These are phyloP conservation scores for Chamaecyparis obtusa DNA, from an alignment of 75 land plant species.

Conservation along the genomic window DNA sequence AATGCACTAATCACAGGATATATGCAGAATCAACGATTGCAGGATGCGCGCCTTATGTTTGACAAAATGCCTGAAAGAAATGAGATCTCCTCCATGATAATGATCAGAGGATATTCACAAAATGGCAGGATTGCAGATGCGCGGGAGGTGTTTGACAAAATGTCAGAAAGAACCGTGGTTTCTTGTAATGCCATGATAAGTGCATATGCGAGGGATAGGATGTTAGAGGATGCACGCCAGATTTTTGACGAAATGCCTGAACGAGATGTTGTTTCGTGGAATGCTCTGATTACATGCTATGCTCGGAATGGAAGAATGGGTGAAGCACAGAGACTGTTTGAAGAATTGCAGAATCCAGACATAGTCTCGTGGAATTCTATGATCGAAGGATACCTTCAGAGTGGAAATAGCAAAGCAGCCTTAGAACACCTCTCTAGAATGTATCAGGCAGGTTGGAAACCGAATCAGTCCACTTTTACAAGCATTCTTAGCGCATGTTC, in stretches of 20 bases:
- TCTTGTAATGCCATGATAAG: slow-evolving; percentile 40
- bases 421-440: neutral
- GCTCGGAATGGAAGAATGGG: slow-evolving; percentile 20
- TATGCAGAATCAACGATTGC: neutral
- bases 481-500: slow-evolving; percentile 18
- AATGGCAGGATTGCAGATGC: slow-evolving; percentile 20
- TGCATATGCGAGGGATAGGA: slow-evolving; percentile 28
- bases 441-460: slow-evolving; percentile 5
- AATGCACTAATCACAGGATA: neutral
- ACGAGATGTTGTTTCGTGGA: slow-evolving; percentile 40
- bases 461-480: slow-evolving; percentile 17
- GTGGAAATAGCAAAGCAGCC: slow-evolving; percentile 2
- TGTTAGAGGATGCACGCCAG: slow-evolving; percentile 34
- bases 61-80: neutral
- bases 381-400: neutral
- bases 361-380: slow-evolving; percentile 1
- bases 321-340: neutral
- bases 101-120: neutral
- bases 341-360: neutral
- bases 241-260: slow-evolving; percentile 35
- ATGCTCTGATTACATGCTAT: slow-evolving; percentile 33
- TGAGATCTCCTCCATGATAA: neutral
- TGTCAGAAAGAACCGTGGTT: slow-evolving; percentile 39
- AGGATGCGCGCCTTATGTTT: neutral
- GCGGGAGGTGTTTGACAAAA: slow-evolving; percentile 36